phyloP scores from a whole-genome alignment of 805 yeast species.

The Blastobotrys chiropterorum region DNA sequence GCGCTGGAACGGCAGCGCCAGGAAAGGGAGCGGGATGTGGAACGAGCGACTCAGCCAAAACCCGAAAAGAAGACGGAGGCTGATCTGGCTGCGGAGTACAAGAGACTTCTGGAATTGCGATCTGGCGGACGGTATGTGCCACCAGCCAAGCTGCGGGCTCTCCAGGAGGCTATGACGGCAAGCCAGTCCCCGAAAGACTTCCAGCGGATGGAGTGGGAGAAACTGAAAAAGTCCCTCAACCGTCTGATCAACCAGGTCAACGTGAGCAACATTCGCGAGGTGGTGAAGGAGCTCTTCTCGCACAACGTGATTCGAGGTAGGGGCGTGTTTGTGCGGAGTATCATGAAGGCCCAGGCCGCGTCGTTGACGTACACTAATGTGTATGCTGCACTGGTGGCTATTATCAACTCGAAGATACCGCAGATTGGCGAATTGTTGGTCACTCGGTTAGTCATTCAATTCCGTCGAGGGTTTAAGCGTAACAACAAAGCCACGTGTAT shows the following conservation, averaged over 20 bases:
- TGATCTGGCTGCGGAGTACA: conserved; percentile 33
- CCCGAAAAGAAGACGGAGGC: conserved; percentile 5
- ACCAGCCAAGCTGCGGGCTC: conserved; percentile 44
- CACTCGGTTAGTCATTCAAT: conserved; percentile 49
- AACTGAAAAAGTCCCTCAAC: conserved; percentile 42
- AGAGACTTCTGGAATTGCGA: conserved; percentile 34
- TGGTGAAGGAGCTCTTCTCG: conserved; percentile 45
- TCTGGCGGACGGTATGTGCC: conserved; percentile 49
- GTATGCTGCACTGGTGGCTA: conserved; percentile 52
- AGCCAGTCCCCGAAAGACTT: conserved; percentile 33
- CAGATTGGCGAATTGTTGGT: conserved; percentile 55
- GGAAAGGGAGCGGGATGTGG: conserved; percentile 2
- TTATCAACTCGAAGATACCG: conserved; percentile 63
- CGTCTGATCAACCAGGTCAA: conserved; percentile 43
- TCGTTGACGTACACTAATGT: conserved; percentile 40
- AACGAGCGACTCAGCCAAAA: conserved; percentile 13
- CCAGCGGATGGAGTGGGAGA: conserved; percentile 56
- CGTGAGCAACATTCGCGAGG: conserved; percentile 41
- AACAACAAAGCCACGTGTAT: conserved; percentile 42
- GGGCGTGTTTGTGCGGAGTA: conserved; percentile 51
- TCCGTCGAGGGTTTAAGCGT: conserved; percentile 46
- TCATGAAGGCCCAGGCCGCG: conserved; percentile 48
- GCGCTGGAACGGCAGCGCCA: conserved; percentile 22
- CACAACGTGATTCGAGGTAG: conserved; percentile 55
- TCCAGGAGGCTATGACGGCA: conserved; percentile 33